Evolutionary conservation across 192 early-diverging fungal species (phyloP), one percentile per base, ranked within the genome.

Genomic region (Martensiomyces pterosporus): DNA sequence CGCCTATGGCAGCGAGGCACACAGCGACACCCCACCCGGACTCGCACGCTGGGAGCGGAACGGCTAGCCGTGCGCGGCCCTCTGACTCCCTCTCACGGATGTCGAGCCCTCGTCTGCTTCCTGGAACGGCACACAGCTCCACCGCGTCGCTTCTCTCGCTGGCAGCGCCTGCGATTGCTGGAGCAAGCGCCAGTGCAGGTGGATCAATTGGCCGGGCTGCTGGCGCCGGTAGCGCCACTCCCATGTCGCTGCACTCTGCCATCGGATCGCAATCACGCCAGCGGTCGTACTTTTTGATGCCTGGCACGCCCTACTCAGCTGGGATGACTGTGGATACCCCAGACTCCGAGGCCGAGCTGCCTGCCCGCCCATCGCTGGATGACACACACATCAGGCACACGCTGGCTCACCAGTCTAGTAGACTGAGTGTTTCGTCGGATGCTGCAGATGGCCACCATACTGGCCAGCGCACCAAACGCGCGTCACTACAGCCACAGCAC

Each of bases 341-440:
- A 4, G 70, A 74, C 14, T 53, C 51, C 3, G 64, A 67, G 42
- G 49, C 47, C 5, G 70, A 74, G 33, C 17, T 60, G 34, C 60
- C 70, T 16, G 50, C 55, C 38, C 70, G 70, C 4, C 70, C 59
- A 18, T 74, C 70, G 13, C 44, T 74, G 47, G 70, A 74, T 37
- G 70, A 74, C 24, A 15, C 59, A 21, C 60, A 43, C 14, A 25
- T 49, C 35, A 58, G 59, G 15, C 55, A 59, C 22, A 32, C 59
- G 24, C 70, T 74, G 36, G 43, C 46, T 13, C 64, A 62, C 39
- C 70, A 67, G 26, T 37, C 52, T 4, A 74, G 70, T 47, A 56
- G 57, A 29, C 46, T 74, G 35, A 74, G 70, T 40, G 49, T 67
- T 13, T 67, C 70, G 3, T 67, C 70, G 0, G 70, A 74, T 15